Conservation (phyloP, 495 filamentous ascomycete species). For the Beverwykella pulmonaria region DNA sequence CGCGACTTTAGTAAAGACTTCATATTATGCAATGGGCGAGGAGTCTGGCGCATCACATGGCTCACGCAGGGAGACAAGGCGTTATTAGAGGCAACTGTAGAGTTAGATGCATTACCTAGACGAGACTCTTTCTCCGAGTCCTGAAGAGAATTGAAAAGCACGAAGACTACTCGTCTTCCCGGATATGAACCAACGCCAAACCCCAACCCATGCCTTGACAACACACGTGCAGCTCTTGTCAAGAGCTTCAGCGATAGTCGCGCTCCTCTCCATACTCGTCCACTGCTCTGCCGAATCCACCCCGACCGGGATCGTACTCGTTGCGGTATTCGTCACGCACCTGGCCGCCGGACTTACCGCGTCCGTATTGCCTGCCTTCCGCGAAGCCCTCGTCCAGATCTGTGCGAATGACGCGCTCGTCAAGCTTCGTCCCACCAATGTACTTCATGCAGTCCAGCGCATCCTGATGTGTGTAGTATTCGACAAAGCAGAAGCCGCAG, state of each 20-base stretch:
- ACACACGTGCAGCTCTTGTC: background rate
- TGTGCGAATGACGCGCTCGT: constrained; percentile 95
- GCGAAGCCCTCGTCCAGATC: constrained; percentile 95
- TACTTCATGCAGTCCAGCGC: constrained; percentile 98
- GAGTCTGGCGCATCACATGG: background rate
- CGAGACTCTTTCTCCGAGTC: background rate
- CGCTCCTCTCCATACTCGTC: constrained; percentile 35
- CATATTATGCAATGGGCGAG: background rate
- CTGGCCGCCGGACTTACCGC: constrained; percentile 91
- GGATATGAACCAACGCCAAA: constrained; percentile 6
- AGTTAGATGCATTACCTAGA: constrained; percentile 6
- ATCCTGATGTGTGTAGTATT: constrained; percentile 97
- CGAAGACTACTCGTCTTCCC: background rate
- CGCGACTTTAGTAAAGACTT: background rate
- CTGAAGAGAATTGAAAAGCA: constrained; percentile 6
- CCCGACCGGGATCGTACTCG: constrained; percentile 92
- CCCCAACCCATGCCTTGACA: constrained; percentile 10
- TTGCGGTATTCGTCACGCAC: constrained; percentile 97
- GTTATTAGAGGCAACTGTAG: background rate
- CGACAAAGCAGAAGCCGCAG: constrained; percentile 98
- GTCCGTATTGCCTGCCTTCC: constrained; percentile 92
- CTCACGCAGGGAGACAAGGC: background rate
- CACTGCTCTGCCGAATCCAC: constrained; percentile 66
- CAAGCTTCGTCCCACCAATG: constrained; percentile 96
- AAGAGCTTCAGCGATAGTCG: background rate